These are phyloP conservation scores for Naganishia sp. DNA, from an alignment of 1,284 basidiomycete genomes.

Conservation along the genomic window DNA sequence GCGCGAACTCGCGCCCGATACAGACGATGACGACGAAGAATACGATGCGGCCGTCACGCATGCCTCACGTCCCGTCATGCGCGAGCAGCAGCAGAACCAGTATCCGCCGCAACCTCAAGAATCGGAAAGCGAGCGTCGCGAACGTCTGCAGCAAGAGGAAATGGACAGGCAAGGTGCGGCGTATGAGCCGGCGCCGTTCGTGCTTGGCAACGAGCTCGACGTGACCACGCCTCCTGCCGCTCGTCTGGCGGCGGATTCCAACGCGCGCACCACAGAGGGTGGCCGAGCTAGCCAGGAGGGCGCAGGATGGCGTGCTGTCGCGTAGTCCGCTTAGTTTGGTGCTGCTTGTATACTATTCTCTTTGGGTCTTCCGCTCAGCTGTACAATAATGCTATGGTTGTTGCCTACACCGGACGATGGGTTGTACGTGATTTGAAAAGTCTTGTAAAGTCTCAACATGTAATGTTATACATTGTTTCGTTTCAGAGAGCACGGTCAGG, in stretches of 20 bases:
- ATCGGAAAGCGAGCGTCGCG: slow-evolving; percentile 27
- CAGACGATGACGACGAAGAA: slow-evolving; percentile 37
- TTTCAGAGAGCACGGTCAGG: too few species aligned
- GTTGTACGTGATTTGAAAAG: background rate
- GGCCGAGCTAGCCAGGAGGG: slow-evolving; percentile 4
- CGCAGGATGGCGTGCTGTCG: slow-evolving; percentile 13
- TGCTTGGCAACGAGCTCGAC: slow-evolving; percentile 33
- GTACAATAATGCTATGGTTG: background rate
- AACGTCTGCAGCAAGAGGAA: slow-evolving; percentile 27
- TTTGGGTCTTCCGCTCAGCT: background rate
- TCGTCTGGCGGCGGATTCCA: background rate
- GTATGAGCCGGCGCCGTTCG: slow-evolving; percentile 30
- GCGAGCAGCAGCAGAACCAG: slow-evolving; percentile 8
- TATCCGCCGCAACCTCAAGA: slow-evolving; percentile 15
- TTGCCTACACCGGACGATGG: background rate
- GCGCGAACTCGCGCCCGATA: slow-evolving; percentile 42
- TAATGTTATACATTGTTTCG: too few species aligned
- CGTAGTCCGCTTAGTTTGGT: background rate
- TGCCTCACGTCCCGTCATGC: slow-evolving; percentile 4
- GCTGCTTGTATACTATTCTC: background rate
- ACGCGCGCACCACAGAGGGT: background rate
- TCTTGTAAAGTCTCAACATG: too few species aligned
- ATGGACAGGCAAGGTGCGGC: slow-evolving; percentile 31
- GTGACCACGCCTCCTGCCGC: slow-evolving; percentile 17
- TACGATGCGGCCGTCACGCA: slow-evolving; percentile 28